These are phyloP conservation scores for Pythium grandisporangium DNA, from an alignment of 352 stramenopile species.

Conservation along the genomic window DNA sequence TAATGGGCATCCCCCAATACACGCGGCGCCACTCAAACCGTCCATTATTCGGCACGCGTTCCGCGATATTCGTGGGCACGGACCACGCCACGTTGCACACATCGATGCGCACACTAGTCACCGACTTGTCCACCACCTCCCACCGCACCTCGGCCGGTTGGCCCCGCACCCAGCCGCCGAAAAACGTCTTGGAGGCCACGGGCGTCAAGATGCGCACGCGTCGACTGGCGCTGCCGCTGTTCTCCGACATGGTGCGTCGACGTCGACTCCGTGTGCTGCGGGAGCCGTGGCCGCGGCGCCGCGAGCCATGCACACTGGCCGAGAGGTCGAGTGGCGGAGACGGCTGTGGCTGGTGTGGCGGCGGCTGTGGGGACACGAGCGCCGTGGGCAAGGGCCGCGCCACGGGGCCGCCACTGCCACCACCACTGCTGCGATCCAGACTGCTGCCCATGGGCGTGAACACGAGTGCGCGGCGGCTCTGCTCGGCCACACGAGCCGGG, in stretches of 20 bases:
- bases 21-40: slow-evolving; percentile 66
- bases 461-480: slow-evolving; percentile 12
- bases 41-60: slow-evolving; percentile 57
- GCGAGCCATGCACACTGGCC: neutral
- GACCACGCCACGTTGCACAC: slow-evolving; percentile 81
- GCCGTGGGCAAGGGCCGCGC: no score
- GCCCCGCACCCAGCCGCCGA: slow-evolving; percentile 64
- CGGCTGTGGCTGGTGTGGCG: no score
- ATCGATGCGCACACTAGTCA: slow-evolving; percentile 73
- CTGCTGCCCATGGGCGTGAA: slow-evolving; percentile 14
- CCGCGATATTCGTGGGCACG: slow-evolving; percentile 68
- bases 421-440: slow-evolving; percentile 4
- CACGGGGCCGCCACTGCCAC: no score
- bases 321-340: no score
- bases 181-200: slow-evolving; percentile 29
- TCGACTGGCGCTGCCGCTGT: slow-evolving; percentile 18
- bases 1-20: slow-evolving; percentile 83
- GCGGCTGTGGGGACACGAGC: no score
- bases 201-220: slow-evolving; percentile 47
- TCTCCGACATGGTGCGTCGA: slow-evolving; percentile 20
- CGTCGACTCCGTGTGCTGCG: slow-evolving; percentile 9
- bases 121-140: slow-evolving; percentile 60
- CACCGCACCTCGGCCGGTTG: slow-evolving; percentile 72
- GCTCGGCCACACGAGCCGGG: no score
- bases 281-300: slow-evolving; percentile 6